A percentile compares a stretch with the other conserved stretches of the same genome.
Conservation (phyloP, 2,329 filamentous ascomycete genomes). For the Graphilbum fragrans region DNA sequence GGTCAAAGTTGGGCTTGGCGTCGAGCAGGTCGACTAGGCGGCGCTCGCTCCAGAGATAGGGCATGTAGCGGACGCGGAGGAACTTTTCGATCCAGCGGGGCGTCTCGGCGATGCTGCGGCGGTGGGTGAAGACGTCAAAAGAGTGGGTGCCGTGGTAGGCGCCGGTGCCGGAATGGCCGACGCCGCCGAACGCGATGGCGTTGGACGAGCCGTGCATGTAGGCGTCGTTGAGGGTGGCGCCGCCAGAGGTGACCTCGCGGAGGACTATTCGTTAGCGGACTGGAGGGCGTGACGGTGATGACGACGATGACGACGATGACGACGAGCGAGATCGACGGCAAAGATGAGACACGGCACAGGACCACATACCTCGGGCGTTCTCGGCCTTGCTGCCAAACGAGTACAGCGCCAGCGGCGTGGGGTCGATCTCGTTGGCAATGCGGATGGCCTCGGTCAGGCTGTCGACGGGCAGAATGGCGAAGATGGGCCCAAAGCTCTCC, state of each 20-base stretch:
- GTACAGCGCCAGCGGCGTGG: conserved; percentile 74
- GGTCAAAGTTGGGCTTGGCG: conserved; percentile 48
- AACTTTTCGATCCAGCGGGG: conserved; percentile 56
- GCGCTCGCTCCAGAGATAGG: conserved; percentile 37
- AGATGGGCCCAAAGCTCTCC: conserved; percentile 89
- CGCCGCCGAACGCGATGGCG: conserved; percentile 69
- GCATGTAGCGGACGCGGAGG: conserved; percentile 56
- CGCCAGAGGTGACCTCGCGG: conserved; percentile 51
- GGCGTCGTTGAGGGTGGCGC: conserved; percentile 49
- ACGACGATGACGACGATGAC: background rate
- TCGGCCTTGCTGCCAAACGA: conserved; percentile 75
- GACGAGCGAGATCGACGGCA: background rate
- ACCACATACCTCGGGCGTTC: conserved; percentile 50
- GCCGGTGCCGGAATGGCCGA: conserved; percentile 67
- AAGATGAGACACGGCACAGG: background rate
- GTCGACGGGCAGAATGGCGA: conserved; percentile 68
- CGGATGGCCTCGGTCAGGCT: conserved; percentile 76
- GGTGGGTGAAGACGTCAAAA: conserved; percentile 56
- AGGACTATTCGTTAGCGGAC: too few relatives aligned
- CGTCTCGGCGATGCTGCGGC: conserved; percentile 43
- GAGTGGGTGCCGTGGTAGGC: conserved; percentile 66
- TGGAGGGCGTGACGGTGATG: too few relatives aligned
- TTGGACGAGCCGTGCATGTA: conserved; percentile 43
- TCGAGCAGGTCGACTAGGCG: conserved; percentile 30
- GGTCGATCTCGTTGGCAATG: conserved; percentile 68